Base-by-base conservation (phyloP, 371 early-diverging fungal genomes). In the Dipsacomyces acuminosporus region DNA sequence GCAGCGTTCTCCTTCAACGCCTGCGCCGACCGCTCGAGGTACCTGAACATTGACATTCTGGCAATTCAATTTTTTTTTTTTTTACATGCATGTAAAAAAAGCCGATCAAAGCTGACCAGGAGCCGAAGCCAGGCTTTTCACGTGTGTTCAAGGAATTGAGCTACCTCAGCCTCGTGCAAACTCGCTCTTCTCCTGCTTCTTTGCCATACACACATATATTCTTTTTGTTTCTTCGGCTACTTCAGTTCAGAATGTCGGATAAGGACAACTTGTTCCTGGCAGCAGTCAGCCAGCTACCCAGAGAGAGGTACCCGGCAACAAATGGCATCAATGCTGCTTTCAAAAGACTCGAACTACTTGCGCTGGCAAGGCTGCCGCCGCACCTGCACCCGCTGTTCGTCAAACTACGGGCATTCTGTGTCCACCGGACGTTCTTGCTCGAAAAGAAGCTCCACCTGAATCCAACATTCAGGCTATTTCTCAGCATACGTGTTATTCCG, bases 401-500 rank as follows among this genome's bases (percentile, higher is more conserved):
- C 36, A 42, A 46, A 17, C 40, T 66, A 3, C 62, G 42, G 19
- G 62, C 57, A 3, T 54, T 53, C 40, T 49, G 56, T 15, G 46
- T 57, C 9, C 62, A 63, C 15, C 62, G 56, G 21, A 35, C 54
- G 5, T 43, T 66, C n/a, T 21, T 41, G 13, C 48, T 66, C 7
- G 67, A 66, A 36, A 53, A 49, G 17, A 56, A 58, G 15, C 57
- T 66, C 15, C 67, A 62, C 25, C 48, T 66, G n/a, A 66, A 66
- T 17, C 67, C 67, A 11, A 48, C 67, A 23, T 66, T 66, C 30
- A 45, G 35, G 50, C 54, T 66, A 13, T 41, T 66, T 9, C 54
- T 66, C 6, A 30, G 50, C 25, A 44, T 62, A 14, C 61, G 67
- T 7, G 25, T 66, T 15, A 34, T 66, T 1, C 67, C 67, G 8